Percentiles rank a stretch among this genome's conserved stretches.
These are phyloP conservation scores for Fusarium chuoi DNA, from an alignment of 2,329 filamentous ascomycete genomes.

Conservation along the genomic window DNA sequence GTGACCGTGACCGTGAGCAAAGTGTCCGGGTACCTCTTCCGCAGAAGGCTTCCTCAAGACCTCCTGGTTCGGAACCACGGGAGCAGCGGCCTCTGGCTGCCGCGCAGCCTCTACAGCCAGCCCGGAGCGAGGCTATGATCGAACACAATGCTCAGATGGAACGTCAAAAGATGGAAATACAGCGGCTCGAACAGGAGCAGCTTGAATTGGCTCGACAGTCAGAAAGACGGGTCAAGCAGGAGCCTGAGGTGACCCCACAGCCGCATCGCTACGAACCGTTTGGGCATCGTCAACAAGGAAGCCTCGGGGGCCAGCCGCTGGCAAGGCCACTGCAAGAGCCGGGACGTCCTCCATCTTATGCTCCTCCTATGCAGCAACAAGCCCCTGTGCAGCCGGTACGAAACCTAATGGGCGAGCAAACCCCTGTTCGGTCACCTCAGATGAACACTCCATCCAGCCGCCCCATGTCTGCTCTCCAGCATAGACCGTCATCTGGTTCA, in stretches of 20 bases:
- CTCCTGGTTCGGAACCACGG: constrained; percentile 48
- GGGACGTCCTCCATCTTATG: constrained; percentile 51
- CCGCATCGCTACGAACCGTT: constrained; percentile 59
- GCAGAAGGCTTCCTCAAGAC: constrained; percentile 50
- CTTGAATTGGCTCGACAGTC: constrained; percentile 44
- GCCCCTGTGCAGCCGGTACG: constrained; percentile 54
- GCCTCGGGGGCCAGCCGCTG: constrained; percentile 52
- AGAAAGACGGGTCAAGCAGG: constrained; percentile 58
- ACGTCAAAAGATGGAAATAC: constrained; percentile 48
- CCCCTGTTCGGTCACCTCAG: constrained; percentile 52
- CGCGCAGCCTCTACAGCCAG: constrained; percentile 49
- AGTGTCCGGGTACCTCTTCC: constrained; percentile 53
- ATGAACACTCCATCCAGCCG: constrained; percentile 52
- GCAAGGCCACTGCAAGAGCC: constrained; percentile 56
- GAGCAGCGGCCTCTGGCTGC: constrained; percentile 50
- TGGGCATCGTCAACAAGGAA: constrained; percentile 52
- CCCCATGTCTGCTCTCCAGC: constrained; percentile 52
- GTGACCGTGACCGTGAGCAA: constrained; percentile 50
- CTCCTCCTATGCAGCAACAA: constrained; percentile 47
- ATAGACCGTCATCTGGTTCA: constrained; percentile 47
- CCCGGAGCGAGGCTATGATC: constrained; percentile 49
- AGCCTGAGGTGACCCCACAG: constrained; percentile 55
- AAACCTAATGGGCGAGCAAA: constrained; percentile 53
- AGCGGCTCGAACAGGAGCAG: constrained; percentile 45
- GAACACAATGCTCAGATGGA: constrained; percentile 45